phyloP scores from a whole-genome alignment of 768 basidiomycete species.

The Wakefieldia striispora region DNA sequence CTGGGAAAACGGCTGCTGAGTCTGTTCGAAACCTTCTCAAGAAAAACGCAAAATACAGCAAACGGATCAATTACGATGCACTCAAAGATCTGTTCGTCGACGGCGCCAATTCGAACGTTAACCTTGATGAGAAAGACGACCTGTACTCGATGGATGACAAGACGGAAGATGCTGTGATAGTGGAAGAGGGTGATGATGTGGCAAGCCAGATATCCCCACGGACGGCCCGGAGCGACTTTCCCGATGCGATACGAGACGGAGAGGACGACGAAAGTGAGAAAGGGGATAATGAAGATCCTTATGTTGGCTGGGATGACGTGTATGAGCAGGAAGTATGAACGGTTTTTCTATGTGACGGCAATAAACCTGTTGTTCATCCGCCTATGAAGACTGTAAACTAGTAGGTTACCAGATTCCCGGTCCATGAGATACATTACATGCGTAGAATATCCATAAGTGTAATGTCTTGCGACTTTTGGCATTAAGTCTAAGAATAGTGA shows the following conservation, averaged over 20 bases:
- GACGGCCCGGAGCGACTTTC: conserved; percentile 14
- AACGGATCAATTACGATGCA: conserved; percentile 91
- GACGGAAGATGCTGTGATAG: conserved; percentile 38
- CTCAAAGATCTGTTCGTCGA: conserved; percentile 76
- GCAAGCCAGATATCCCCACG: conserved; percentile 33
- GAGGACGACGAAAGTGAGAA: conserved; percentile 40
- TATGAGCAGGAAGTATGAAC: conserved; percentile 71
- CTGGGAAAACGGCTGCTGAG: conserved; percentile 34
- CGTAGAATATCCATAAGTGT: conserved; percentile 30
- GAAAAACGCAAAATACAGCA: conserved; percentile 86
- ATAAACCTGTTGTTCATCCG: neutral
- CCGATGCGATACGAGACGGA: conserved; percentile 2
- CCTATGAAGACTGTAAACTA: neutral
- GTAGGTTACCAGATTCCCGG: neutral
- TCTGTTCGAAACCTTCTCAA: conserved; percentile 55
- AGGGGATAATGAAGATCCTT: conserved; percentile 33
- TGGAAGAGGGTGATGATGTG: conserved; percentile 41
- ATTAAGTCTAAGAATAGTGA: conserved; percentile 22
- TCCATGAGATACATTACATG: conserved; percentile 18
- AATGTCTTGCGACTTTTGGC: conserved; percentile 24
- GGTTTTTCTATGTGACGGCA: neutral
- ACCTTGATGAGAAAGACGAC: conserved; percentile 43
- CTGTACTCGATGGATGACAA: conserved; percentile 56
- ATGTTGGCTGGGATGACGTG: conserved; percentile 44
- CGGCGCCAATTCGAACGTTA: conserved; percentile 17